Evolutionary conservation across 805 yeast genomes (phyloP).

Genomic region (Kodamaea lidongshanica): DNA sequence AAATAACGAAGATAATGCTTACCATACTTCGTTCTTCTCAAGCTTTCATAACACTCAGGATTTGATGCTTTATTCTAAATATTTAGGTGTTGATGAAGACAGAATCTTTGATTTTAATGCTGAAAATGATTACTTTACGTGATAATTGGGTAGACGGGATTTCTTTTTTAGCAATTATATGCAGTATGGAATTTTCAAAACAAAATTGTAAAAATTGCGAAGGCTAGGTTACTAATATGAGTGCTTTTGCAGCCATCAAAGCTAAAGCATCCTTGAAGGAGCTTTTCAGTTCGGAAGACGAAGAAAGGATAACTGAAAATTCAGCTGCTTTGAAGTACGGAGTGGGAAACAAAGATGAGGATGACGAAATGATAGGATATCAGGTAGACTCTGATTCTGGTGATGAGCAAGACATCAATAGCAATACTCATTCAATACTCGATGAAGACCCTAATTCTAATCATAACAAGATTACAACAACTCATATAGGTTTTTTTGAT

Average conservation of each 20-base stretch:
- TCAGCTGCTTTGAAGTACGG: neutral
- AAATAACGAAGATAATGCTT: conserved; percentile 1
- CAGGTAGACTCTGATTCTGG: conserved; percentile 3
- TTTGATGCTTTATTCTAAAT: conserved; percentile 17
- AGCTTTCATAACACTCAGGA: conserved; percentile 13
- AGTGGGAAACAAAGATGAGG: conserved; percentile 1
- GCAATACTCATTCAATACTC: neutral
- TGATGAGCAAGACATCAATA: neutral
- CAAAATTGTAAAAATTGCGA: too few species aligned
- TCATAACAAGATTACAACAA: neutral
- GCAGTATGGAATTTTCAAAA: too few species aligned
- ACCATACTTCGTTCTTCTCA: conserved; percentile 1
- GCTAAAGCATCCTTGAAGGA: conserved; percentile 1
- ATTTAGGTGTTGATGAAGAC: conserved; percentile 21
- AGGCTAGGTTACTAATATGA: too few species aligned
- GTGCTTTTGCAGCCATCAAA: conserved; percentile 8
- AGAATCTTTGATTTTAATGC: conserved; percentile 16
- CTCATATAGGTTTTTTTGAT: neutral
- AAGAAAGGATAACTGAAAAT: neutral
- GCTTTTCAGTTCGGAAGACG: conserved; percentile 2
- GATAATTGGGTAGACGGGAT: too few species aligned
- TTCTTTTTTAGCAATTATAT: too few species aligned
- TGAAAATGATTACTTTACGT: conserved; percentile 25
- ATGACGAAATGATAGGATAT: conserved; percentile 3
- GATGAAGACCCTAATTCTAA: conserved; percentile 1